These are phyloP conservation scores for Saccharomycopsis sp. DNA, from an alignment of 805 yeast genomes.

Conservation along the genomic window DNA sequence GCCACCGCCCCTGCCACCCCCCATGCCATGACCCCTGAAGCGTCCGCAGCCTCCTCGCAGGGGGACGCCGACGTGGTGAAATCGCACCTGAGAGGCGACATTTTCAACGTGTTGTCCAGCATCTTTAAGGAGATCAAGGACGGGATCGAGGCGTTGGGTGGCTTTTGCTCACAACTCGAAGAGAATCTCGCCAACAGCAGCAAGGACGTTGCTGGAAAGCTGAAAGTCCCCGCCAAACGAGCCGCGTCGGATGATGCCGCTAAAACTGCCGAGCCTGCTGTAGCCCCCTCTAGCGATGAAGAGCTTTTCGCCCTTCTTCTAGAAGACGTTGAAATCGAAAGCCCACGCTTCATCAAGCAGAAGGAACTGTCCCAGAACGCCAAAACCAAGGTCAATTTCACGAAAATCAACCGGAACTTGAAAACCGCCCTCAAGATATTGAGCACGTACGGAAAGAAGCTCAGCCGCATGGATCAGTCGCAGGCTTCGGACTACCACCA, in stretches of 20 bases:
- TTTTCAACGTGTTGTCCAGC: background rate
- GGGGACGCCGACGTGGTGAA: background rate
- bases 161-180: background rate
- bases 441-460: slow-evolving; percentile 11
- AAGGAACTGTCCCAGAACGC: background rate
- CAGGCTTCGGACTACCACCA: slow-evolving; percentile 6
- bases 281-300: background rate
- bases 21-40: background rate
- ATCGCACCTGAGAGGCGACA: background rate
- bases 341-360: background rate
- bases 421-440: slow-evolving; percentile 16
- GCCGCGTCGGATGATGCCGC: no score
- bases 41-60: background rate
- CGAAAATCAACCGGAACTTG: slow-evolving; percentile 10
- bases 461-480: background rate
- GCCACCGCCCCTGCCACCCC: background rate
- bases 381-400: slow-evolving; percentile 8
- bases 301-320: background rate
- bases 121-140: background rate
- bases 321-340: background rate
- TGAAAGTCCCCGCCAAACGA: background rate
- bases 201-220: background rate
- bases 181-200: background rate
- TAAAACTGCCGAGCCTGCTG: background rate
- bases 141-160: background rate